phyloP scores from a whole-genome alignment of 257 asterid genomes.

The Fraxinus pennsylvanica region DNA sequence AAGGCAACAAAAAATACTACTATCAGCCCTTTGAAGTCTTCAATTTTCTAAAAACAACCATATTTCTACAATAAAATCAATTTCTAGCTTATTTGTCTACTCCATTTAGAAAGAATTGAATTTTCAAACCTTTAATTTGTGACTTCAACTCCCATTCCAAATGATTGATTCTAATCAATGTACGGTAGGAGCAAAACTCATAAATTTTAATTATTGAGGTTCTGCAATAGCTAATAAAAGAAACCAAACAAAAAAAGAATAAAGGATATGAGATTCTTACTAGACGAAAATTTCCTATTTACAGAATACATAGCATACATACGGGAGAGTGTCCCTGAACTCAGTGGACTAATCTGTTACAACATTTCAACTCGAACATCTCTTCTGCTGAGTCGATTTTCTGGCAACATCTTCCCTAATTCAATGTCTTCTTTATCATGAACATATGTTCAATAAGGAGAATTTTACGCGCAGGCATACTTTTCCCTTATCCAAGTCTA shows the following conservation, averaged over 20 bases:
- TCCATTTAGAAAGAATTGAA: too few species aligned
- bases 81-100: too few species aligned
- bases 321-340: not conserved
- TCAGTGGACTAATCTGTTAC: not conserved
- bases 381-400: not conserved
- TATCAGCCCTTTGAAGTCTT: too few species aligned
- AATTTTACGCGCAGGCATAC: conserved; percentile 74
- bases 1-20: too few species aligned
- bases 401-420: not conserved
- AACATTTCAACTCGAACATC: not conserved
- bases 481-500: conserved; percentile 77
- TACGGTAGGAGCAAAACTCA: too few species aligned
- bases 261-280: not conserved
- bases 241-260: not conserved
- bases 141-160: too few species aligned
- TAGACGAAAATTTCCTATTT: not conserved
- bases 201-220: too few species aligned
- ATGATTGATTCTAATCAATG: too few species aligned
- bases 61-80: too few species aligned
- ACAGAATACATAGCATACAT: not conserved
- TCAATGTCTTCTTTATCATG: not conserved
- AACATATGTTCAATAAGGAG: conserved; percentile 57
- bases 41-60: too few species aligned
- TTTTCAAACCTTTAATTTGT: too few species aligned
- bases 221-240: not conserved